Evolutionary conservation across 2,329 filamentous ascomycete genomes (phyloP).

Genomic region (Plectosphaerella cucumerina): DNA sequence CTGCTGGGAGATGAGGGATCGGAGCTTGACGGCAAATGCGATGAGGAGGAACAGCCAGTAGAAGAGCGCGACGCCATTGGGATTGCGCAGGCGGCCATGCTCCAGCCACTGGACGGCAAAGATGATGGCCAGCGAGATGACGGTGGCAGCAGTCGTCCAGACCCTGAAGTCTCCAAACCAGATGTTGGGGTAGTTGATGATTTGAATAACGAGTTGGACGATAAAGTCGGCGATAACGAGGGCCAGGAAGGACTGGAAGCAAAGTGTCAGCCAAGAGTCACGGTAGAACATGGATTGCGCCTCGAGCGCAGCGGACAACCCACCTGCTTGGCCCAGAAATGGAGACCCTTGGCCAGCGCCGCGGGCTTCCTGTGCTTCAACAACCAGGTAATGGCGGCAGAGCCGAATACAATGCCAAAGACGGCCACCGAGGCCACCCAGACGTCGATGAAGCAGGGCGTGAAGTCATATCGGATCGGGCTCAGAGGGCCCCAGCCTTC

Average conservation of each 20-base stretch:
- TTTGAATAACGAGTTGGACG: slow-evolving; percentile 73
- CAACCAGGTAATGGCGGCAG: slow-evolving; percentile 75
- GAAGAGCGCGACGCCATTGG: slow-evolving; percentile 84
- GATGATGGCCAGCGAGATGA: slow-evolving; percentile 69
- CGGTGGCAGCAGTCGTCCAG: slow-evolving; percentile 70
- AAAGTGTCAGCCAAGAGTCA: slow-evolving; percentile 7
- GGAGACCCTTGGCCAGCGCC: slow-evolving; percentile 75
- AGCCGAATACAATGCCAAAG: slow-evolving; percentile 75
- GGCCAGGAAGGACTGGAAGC: slow-evolving; percentile 51
- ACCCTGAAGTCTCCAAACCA: slow-evolving; percentile 84
- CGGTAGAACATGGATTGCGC: neutral
- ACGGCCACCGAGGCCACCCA: slow-evolving; percentile 75
- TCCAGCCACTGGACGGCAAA: slow-evolving; percentile 83
- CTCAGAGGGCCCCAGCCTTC: slow-evolving; percentile 97
- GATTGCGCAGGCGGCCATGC: slow-evolving; percentile 75
- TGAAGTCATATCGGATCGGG: slow-evolving; percentile 84
- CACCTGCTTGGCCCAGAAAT: slow-evolving; percentile 92
- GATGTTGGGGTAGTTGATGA: slow-evolving; percentile 61
- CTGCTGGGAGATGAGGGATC: slow-evolving; percentile 77
- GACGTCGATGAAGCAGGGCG: slow-evolving; percentile 93
- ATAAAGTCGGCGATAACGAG: slow-evolving; percentile 64
- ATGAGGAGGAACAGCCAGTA: slow-evolving; percentile 89
- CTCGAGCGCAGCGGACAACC: slow-evolving; percentile 17
- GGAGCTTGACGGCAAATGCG: slow-evolving; percentile 74
- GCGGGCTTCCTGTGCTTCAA: slow-evolving; percentile 62